These are phyloP conservation scores for Acanthamoeba triangularis DNA, from an alignment of 208 protist species.

Conservation along the genomic window DNA sequence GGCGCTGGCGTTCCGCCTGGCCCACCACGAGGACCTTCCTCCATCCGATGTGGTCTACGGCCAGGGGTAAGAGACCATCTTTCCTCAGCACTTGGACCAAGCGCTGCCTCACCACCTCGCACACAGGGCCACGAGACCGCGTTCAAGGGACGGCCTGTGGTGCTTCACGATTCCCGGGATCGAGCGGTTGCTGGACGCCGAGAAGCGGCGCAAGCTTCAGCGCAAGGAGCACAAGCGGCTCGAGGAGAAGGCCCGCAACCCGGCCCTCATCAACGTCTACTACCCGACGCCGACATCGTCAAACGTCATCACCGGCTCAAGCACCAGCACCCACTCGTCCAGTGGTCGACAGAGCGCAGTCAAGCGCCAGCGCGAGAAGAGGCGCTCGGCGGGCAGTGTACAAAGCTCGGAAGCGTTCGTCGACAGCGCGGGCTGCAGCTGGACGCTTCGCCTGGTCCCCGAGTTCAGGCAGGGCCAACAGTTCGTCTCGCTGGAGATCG, in stretches of 20 bases:
- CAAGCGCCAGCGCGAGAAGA: not conserved
- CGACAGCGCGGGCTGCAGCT: not conserved
- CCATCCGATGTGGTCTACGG: not conserved
- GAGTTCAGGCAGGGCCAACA: not conserved
- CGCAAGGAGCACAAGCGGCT: not conserved
- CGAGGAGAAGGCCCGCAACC: not conserved
- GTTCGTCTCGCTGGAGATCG: not conserved
- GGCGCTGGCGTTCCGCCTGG: not conserved
- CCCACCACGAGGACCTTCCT: not conserved
- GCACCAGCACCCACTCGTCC: too few species aligned
- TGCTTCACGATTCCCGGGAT: not conserved
- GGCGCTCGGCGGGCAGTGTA: not conserved
- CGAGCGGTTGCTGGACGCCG: not conserved
- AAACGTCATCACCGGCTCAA: too few species aligned
- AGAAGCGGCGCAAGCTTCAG: not conserved
- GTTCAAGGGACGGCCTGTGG: conserved; percentile 13
- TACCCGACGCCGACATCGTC: not conserved
- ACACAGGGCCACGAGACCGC: not conserved
- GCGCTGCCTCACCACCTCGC: not conserved
- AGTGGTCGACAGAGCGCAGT: too few species aligned
- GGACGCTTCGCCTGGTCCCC: not conserved
- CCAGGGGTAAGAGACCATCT: not conserved
- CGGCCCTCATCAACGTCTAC: conserved; percentile 7
- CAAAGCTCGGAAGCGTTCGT: not conserved
- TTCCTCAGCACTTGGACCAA: not conserved